Base-by-base conservation (phyloP, 306 rosid genomes). In the Fragaria nilgerrensis region DNA sequence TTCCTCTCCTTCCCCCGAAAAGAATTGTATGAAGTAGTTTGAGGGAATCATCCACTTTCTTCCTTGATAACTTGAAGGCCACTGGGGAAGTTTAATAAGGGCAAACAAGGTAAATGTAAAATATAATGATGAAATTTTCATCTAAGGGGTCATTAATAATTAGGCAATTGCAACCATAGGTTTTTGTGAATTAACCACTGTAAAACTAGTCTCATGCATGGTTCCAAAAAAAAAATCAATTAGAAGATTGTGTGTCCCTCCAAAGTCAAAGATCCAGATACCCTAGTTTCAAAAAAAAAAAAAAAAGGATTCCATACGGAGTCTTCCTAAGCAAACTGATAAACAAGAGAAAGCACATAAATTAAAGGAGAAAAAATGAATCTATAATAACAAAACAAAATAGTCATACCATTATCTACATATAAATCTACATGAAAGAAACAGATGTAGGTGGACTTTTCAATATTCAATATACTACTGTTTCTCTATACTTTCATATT, bases 1-100 rank as follows among this genome's bases (percentile, higher is more conserved):
- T 95, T 73, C 97, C 99, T 79, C 99, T 92, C 87, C 98, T 86
- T 76, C 99, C 99, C 82, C 98, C 97, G 78, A 90, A 95, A 43
- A 95, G 89, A 82, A 95, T 88, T 15, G 97, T 85, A 79, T 95
- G 99, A 73, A 95, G 93, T 85, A 95, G 82, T 85, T 88, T 95
- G 81, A 92, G 81, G 75, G 86, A 81, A 68, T 95, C 99, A 85
- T 92, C 99, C 64, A 85, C 53, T 87, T 89, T 95, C 87, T 80
- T 89, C 84, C 96, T 89, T 68, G 98, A 92, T 83, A 92, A 79
- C 81, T 92, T 92, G 84, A 82, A 92, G 74, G 97, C 96, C 90
- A 95, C 97, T 92, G 78, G 63, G 25, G 59, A 43, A 59, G 25
- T 41, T 43, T 41, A 59, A 75, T 16, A 45, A 44, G 65, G 61